Evolutionary conservation across 306 rosid species (phyloP), one percentile per base, ranked within the genome.

Genomic region (Acmispon strigosus): DNA sequence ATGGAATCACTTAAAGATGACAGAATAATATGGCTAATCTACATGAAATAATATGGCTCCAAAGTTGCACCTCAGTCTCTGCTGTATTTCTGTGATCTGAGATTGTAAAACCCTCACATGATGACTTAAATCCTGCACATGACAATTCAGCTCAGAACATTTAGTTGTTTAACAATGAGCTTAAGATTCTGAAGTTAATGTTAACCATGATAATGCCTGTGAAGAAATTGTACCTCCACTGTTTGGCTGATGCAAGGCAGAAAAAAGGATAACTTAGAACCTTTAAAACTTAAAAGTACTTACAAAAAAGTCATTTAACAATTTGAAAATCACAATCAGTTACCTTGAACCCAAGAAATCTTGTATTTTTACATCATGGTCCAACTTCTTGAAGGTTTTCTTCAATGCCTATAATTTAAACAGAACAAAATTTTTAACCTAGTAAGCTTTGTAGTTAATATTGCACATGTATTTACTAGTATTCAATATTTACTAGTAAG

Each of bases 21-120:
- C 57, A 74, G 9, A 63, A 42, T 19, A 20, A 42, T 57, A 58
- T 36, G 68, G 32, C 51, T 18, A 44, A 44, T 24, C 34, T 20
- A n/a, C 55, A 73, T 29, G 29, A 72, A 74, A 61, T 43, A 62
- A 74, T n/a, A n/a, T n/a, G 79, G 80, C 85, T 82, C 85, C 84
- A 66, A 83, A 84, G 87, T 72, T 84, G 87, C 90, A 90, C 96
- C 96, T 90, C 87, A 90, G 86, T 84, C 90, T 86, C 82, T 79
- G 87, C 44, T 88, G 89, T 20, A 76, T 57, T 76, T 82, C 90
- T 42, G 85, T 27, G 15, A 88, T 73, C 48, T 83, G 87, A 56
- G 78, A 49, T 77, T 90, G 90, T 79, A 84, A 73, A 34, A 62
- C 58, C 73, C 81, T 78, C 43, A 69, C 74, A 53, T 83, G 84